phyloP scores from a whole-genome alignment of 2,329 filamentous ascomycete species.

The Neopestalotiopsis sp. region DNA sequence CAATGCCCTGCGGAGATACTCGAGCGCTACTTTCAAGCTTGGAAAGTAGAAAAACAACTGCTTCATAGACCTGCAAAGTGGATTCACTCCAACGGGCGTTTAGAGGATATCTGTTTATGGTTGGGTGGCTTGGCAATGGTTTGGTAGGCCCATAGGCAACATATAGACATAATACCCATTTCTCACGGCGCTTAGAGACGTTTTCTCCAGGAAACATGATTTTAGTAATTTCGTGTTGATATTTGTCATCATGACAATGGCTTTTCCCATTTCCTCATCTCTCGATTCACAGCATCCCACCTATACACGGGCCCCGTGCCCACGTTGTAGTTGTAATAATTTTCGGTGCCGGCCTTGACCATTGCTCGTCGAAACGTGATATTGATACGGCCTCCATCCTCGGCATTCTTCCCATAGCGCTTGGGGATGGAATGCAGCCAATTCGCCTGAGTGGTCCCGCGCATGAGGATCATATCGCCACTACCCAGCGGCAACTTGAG shows the following conservation, averaged over 20 bases:
- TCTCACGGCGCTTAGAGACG: not conserved
- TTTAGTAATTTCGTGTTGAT: not conserved
- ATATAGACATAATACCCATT: slow-evolving; percentile 13
- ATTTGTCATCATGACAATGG: slow-evolving; percentile 3
- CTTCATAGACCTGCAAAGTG: not conserved
- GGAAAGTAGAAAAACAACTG: slow-evolving; percentile 58
- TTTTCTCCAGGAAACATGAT: no score
- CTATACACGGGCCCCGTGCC: slow-evolving; percentile 70
- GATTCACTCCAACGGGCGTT: not conserved
- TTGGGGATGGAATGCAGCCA: slow-evolving; percentile 85
- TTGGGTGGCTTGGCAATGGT: not conserved
- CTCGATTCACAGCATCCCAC: slow-evolving; percentile 64
- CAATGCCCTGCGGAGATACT: slow-evolving; percentile 81
- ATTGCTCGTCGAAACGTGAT: slow-evolving; percentile 79
- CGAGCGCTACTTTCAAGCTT: slow-evolving; percentile 86
- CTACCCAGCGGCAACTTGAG: slow-evolving; percentile 62
- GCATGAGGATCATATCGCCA: slow-evolving; percentile 84
- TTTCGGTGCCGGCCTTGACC: slow-evolving; percentile 75
- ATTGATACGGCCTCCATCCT: slow-evolving; percentile 72
- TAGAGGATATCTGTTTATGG: not conserved
- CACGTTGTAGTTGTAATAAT: slow-evolving; percentile 86
- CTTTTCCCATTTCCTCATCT: slow-evolving; percentile 50
- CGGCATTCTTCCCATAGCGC: slow-evolving; percentile 66
- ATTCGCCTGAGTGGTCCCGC: slow-evolving; percentile 73
- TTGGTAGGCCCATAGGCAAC: not conserved